phyloP scores from a whole-genome alignment of 1,139 yeast genomes.

The Zygosaccharomyces sapae region DNA sequence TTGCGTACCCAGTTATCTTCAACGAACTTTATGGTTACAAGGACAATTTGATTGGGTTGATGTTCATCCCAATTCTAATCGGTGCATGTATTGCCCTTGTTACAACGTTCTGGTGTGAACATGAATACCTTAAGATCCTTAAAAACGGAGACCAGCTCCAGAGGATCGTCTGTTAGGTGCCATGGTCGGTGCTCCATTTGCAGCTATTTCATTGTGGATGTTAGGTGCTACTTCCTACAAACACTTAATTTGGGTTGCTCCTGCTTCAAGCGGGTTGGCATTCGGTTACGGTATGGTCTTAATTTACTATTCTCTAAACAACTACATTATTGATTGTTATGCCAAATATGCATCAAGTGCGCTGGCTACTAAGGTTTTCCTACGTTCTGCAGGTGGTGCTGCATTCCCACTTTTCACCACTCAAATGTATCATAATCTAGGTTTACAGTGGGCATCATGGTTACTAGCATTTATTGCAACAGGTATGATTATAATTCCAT shows the following conservation, averaged over 20 bases:
- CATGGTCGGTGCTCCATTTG: slow-evolving; percentile 85
- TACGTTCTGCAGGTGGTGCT: slow-evolving; percentile 79
- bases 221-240: slow-evolving; percentile 83
- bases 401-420: slow-evolving; percentile 69
- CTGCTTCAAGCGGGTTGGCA: slow-evolving; percentile 84
- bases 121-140: slow-evolving; percentile 49
- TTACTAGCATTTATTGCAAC: slow-evolving; percentile 77
- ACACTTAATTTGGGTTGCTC: slow-evolving; percentile 88
- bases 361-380: slow-evolving; percentile 80
- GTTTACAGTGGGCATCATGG: slow-evolving; percentile 67
- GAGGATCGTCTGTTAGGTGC: slow-evolving; percentile 87
- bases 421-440: slow-evolving; percentile 70
- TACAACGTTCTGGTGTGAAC: slow-evolving; percentile 71
- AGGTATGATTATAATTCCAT: slow-evolving; percentile 81
- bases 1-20: slow-evolving; percentile 79
- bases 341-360: slow-evolving; percentile 89
- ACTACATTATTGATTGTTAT: slow-evolving; percentile 84
- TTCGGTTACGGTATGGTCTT: slow-evolving; percentile 92
- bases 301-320: slow-evolving; percentile 80
- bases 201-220: slow-evolving; percentile 81
- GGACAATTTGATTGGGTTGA: slow-evolving; percentile 71
- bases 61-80: slow-evolving; percentile 81
- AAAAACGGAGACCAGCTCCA: slow-evolving; percentile 67
- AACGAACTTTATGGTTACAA: slow-evolving; percentile 59
- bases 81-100: slow-evolving; percentile 73